Conservation (phyloP, 2,329 filamentous ascomycete species). For the Fusarium sp. region DNA sequence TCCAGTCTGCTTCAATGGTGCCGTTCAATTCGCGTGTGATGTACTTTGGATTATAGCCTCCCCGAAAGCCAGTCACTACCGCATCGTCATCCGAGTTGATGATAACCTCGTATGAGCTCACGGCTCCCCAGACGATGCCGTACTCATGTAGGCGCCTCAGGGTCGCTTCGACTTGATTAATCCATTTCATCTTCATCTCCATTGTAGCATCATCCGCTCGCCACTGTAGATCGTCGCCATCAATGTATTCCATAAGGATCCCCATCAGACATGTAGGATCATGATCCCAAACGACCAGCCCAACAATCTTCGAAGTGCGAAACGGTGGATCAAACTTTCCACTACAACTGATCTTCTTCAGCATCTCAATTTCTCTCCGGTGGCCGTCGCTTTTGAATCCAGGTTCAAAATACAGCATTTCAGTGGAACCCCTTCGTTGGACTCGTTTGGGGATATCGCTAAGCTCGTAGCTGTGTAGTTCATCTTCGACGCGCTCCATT, state of each 20-base stretch:
- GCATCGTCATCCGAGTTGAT: constrained; percentile 49
- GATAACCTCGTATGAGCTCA: constrained; percentile 51
- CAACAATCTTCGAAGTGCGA: constrained; percentile 38
- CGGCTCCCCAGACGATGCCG: constrained; percentile 52
- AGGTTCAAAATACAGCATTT: constrained; percentile 26
- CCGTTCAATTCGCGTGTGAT: constrained; percentile 40
- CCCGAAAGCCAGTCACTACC: constrained; percentile 53
- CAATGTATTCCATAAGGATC: constrained; percentile 32
- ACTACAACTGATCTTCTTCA: constrained; percentile 13
- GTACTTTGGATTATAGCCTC: constrained; percentile 49
- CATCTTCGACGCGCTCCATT: constrained; percentile 5
- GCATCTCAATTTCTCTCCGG: constrained; percentile 21
- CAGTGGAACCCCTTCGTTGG: constrained; percentile 1
- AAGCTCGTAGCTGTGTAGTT: not conserved
- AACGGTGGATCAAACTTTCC: constrained; percentile 40
- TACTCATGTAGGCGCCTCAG: constrained; percentile 37
- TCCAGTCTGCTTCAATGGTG: constrained; percentile 36
- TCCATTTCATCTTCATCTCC: constrained; percentile 29
- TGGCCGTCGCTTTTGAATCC: constrained; percentile 19
- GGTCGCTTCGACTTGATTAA: constrained; percentile 33
- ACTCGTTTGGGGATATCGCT: constrained; percentile 21
- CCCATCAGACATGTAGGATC: constrained; percentile 31
- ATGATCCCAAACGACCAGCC: constrained; percentile 38
- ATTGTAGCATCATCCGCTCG: constrained; percentile 1
- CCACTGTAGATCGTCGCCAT: constrained; percentile 19